These are phyloP conservation scores for Aspergillus baeticus DNA, from an alignment of 495 filamentous ascomycete genomes.

Conservation along the genomic window DNA sequence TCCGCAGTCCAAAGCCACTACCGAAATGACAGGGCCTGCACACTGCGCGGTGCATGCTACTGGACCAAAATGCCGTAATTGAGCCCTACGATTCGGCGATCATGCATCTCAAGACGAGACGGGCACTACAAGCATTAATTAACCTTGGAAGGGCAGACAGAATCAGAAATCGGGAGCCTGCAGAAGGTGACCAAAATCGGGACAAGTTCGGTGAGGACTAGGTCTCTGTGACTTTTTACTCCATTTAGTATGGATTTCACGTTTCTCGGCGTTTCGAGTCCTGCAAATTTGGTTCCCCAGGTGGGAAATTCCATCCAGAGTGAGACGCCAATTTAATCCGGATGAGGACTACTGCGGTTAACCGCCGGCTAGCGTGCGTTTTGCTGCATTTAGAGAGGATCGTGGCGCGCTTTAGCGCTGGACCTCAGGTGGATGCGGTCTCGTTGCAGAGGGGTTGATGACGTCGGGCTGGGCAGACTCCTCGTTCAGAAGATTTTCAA, in stretches of 20 bases:
- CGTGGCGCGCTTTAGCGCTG: slow-evolving; percentile 16
- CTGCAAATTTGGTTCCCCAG: slow-evolving; percentile 2
- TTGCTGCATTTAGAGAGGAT: slow-evolving; percentile 6
- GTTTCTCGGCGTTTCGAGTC: background rate
- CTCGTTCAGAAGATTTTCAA: background rate
- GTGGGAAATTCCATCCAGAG: slow-evolving; percentile 15
- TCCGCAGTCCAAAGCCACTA: background rate
- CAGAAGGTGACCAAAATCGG: background rate
- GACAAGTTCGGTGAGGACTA: background rate
- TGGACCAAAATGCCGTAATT: slow-evolving; percentile 2
- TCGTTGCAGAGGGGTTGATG: slow-evolving; percentile 3
- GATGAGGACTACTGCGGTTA: background rate
- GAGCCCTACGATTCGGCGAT: background rate
- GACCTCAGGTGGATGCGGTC: slow-evolving; percentile 9
- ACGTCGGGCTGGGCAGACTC: slow-evolving; percentile 4
- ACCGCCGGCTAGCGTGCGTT: slow-evolving; percentile 15
- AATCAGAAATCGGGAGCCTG: background rate
- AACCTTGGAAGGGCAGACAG: no score
- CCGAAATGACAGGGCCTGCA: background rate
- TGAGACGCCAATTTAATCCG: background rate
- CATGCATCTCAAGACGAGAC: background rate
- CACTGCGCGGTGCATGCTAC: background rate
- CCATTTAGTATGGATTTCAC: background rate
- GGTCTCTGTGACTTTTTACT: slow-evolving; percentile 3
- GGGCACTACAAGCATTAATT: background rate